Conservation (phyloP, 306 rosid species). For the Mimosa pudica region DNA sequence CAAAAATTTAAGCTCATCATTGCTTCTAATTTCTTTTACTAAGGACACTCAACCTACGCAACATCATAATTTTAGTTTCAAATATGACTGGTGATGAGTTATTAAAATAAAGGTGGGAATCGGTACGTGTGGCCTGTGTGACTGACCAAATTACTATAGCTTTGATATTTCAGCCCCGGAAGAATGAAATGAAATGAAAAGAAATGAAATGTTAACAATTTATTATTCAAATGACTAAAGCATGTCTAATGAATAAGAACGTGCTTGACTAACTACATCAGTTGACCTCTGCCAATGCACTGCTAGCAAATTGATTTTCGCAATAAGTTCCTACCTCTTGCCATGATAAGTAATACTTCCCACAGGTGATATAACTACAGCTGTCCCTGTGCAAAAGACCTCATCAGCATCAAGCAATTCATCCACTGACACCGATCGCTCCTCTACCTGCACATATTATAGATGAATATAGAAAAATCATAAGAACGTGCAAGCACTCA, state of each 20-base stretch:
- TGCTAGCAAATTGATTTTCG: constrained; percentile 17
- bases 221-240: neutral
- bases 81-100: neutral
- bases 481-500: constrained; percentile 3
- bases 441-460: constrained; percentile 77
- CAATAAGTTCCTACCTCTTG: constrained; percentile 51
- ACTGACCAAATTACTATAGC: neutral
- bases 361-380: constrained; percentile 97
- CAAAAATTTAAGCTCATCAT: constrained; percentile 22
- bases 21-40: constrained; percentile 13
- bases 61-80: neutral
- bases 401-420: constrained; percentile 93
- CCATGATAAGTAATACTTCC: constrained; percentile 87
- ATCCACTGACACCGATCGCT: constrained; percentile 80
- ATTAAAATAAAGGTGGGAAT: neutral
- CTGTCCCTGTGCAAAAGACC: constrained; percentile 96
- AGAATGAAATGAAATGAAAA: neutral
- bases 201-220: neutral
- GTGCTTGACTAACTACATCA: neutral
- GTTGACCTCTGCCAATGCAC: constrained; percentile 28
- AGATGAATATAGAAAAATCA: constrained; percentile 25
- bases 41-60: neutral
- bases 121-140: neutral
- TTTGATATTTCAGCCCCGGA: neutral
- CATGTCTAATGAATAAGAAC: neutral